These are phyloP conservation scores for Silene noctiflora DNA, from an alignment of 179 eudicot genomes.

Conservation along the genomic window DNA sequence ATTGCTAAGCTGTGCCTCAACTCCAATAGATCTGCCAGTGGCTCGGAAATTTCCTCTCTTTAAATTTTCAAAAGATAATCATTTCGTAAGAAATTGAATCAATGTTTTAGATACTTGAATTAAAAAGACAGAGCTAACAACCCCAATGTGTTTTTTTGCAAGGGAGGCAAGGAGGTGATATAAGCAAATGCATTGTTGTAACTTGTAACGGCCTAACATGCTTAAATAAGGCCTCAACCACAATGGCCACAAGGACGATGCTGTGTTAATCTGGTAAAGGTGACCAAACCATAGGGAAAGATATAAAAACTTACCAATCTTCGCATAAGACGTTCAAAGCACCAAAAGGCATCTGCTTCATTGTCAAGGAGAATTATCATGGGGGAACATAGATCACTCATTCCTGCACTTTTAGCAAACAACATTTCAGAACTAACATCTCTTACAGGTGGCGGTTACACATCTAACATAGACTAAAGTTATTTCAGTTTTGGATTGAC, in stretches of 20 bases:
- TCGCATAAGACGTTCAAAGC: conserved; percentile 97
- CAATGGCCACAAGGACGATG: too few relatives aligned
- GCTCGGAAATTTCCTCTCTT: conserved; percentile 97
- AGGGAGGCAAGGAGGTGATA: too few relatives aligned
- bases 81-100: conserved; percentile 31
- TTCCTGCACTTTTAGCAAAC: conserved; percentile 51
- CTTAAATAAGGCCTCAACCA: too few relatives aligned
- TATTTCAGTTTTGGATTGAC: not conserved
- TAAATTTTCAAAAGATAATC: conserved; percentile 36
- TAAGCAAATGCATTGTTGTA: too few relatives aligned
- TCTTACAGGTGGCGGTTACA: conserved; percentile 6
- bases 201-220: too few relatives aligned
- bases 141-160: too few relatives aligned
- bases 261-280: too few relatives aligned
- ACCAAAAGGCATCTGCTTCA: conserved; percentile 99
- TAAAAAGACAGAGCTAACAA: not conserved
- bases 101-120: conserved; percentile 9
- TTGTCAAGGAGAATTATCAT: conserved; percentile 87
- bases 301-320: conserved; percentile 57
- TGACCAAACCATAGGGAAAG: too few relatives aligned
- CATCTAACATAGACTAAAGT: not conserved
- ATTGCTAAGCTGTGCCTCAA: conserved; percentile 77
- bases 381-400: conserved; percentile 99
- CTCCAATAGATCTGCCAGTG: conserved; percentile 89
- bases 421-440: conserved; percentile 11